Base-by-base conservation (phyloP, 495 filamentous ascomycete genomes). In the Neurospora sp. region DNA sequence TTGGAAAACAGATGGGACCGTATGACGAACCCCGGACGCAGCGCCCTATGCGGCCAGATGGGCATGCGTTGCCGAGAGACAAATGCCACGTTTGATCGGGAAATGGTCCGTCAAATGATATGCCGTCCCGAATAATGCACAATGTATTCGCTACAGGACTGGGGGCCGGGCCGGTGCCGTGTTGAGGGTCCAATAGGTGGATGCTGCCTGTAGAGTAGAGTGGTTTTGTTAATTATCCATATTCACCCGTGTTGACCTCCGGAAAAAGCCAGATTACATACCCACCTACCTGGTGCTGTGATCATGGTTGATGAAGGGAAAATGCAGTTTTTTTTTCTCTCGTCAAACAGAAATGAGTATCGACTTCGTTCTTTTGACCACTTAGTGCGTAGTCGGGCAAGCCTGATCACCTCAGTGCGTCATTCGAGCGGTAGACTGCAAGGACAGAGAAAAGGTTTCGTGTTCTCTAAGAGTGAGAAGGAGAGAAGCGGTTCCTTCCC, bases 211-310 rank as follows among this genome's bases (percentile, higher is more conserved):
- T 65, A 35, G 22, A 37, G 18, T 69, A 75, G 4, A 71, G 68
- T 75, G 73, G 27, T 73, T 39, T 40, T 68, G 72, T 73, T 71
- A 69, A 70, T 75, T 75, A 75, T 45, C 73, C 71, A 68, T 69
- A 74, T 75, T 73, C 68, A 75, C 40, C 73, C 71, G 73, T 20
- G 45, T 68, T 73, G 35, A 61, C 73, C 41, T 45, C 40, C 39
- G 16, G 39, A 45, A 40, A 27, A 37, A 39, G 40, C 27, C 38
- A 73, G 53, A 72, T 74, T 74, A 69, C 44, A 68, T 74, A 65
- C 31, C 68, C 73, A 69, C 71, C 71, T 6, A 31, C 27, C 27
- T 31, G 27, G 27, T 31, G 27, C 27, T 31, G 27, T 31, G 3
- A 31, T 31, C 27, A 31, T 35, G 70, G 31, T 1, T 37, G n/a